These are phyloP conservation scores for Spathaspora sp. DNA, from an alignment of 805 yeast genomes.

Conservation along the genomic window DNA sequence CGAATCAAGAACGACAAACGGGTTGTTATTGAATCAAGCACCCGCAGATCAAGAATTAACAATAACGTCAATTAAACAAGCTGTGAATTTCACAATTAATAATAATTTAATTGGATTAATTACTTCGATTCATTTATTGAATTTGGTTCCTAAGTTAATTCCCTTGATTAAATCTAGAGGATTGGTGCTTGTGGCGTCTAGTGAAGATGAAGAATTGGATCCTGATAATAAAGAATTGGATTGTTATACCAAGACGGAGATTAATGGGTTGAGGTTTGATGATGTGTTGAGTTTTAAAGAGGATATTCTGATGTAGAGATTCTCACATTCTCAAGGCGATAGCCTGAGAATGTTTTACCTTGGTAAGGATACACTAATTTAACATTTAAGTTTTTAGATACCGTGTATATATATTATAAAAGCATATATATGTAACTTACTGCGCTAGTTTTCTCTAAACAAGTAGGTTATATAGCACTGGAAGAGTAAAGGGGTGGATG, in stretches of 20 bases:
- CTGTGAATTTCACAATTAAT: constrained; percentile 70
- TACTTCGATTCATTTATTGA: constrained; percentile 65
- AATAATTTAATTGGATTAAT: constrained; percentile 86
- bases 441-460: no score
- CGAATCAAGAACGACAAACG: constrained; percentile 40
- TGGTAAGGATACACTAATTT: no score
- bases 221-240: constrained; percentile 30
- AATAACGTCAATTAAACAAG: constrained; percentile 74
- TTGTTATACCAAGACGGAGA: constrained; percentile 40
- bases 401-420: no score
- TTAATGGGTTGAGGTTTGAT: constrained; percentile 65
- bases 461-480: no score
- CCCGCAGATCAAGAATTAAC: constrained; percentile 34
- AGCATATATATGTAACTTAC: no score
- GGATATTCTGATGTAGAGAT: constrained; percentile 20
- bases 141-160: constrained; percentile 70
- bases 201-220: constrained; percentile 29
- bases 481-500: no score
- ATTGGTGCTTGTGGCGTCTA: constrained; percentile 72
- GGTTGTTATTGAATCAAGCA: constrained; percentile 27
- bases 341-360: neutral
- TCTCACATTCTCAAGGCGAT: neutral
- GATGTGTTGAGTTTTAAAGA: constrained; percentile 67
- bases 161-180: constrained; percentile 79
- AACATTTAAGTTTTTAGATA: no score